Evolutionary conservation across 305 asterid species (phyloP).

Genomic region (Fraxinus platypoda): DNA sequence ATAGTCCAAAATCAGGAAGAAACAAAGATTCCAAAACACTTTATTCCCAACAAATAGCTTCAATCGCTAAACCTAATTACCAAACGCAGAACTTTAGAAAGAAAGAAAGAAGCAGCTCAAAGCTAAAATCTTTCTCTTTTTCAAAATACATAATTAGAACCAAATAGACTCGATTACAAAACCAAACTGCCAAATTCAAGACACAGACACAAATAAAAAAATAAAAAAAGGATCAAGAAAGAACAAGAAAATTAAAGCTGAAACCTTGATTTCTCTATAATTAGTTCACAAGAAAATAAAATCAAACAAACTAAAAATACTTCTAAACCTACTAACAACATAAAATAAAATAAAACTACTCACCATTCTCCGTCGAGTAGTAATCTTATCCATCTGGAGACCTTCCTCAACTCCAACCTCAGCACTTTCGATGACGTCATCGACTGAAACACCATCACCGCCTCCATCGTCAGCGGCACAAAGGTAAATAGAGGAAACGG

Average conservation of each 20-base stretch:
- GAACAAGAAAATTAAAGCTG: neutral
- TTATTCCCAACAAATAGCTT: neutral
- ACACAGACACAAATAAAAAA: neutral
- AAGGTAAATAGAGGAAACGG: constrained; percentile 71
- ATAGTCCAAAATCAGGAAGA: neutral
- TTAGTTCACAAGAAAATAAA: constrained; percentile 3
- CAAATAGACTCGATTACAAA: neutral
- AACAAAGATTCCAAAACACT: neutral
- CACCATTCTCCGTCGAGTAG: constrained; percentile 30
- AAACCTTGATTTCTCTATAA: constrained; percentile 11
- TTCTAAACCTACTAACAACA: neutral
- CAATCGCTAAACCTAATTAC: neutral
- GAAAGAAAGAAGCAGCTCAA: neutral
- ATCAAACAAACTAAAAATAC: neutral
- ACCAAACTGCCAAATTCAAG: constrained; percentile 17
- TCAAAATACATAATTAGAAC: neutral
- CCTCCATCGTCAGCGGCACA: constrained; percentile 21
- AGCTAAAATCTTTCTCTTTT: neutral
- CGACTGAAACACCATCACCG: constrained; percentile 17
- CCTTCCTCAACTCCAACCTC: constrained; percentile 26
- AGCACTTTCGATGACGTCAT: constrained; percentile 29
- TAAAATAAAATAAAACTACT: constrained; percentile 13
- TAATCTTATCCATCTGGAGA: constrained; percentile 22
- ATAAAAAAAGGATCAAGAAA: neutral
- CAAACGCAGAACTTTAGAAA: neutral